Base-by-base conservation (phyloP, 2,329 filamentous ascomycete genomes). In the Ascochyta rabiei region DNA sequence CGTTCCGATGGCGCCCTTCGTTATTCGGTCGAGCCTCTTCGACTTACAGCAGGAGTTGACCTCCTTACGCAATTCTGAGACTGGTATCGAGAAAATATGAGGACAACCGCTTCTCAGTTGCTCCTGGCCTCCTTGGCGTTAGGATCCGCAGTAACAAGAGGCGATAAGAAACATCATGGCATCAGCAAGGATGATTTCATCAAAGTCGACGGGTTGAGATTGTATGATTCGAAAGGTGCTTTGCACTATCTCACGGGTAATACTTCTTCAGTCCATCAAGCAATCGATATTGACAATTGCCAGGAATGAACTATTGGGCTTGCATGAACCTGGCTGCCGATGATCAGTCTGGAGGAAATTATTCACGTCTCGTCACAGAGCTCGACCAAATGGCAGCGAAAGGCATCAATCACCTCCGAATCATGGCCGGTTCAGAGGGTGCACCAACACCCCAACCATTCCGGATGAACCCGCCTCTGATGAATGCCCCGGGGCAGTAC, bases 241-340 rank as follows among this genome's bases (percentile, higher is more conserved):
- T 53, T 71, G 21, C 64, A 75, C 45, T 77, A 77, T 50, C 55
- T 76, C n/a, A 76, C 73, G 31, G 68, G 59, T 63, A 56, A 35
- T 4, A 9, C 9, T 8, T 4, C 12, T n/a, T 9, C 16, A 15
- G 12, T 16, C 6, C 24, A 5, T 3, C 28, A 4, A 6, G 16
- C 13, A 2, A 2, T 3, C 23, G 4, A 9, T 7, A 34, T 47
- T 64, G 18, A 65, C 13, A 15, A 2, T 5, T 4, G 12, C 8
- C 10, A 70, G 67, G 75, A 59, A 51, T 76, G 39, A 77, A 77
- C 45, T 77, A 77, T 60, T 77, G 75, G 75, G 70, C 74, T 26
- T 77, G 75, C 48, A 71, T 77, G 68, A 77, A 77, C 46, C 53
- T 76, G 15, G 75, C 75, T 4, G 73, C 75, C 28, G 64, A 71